Base-by-base conservation (phyloP, 768 basidiomycete species). In the Lactarius deliciosus region DNA sequence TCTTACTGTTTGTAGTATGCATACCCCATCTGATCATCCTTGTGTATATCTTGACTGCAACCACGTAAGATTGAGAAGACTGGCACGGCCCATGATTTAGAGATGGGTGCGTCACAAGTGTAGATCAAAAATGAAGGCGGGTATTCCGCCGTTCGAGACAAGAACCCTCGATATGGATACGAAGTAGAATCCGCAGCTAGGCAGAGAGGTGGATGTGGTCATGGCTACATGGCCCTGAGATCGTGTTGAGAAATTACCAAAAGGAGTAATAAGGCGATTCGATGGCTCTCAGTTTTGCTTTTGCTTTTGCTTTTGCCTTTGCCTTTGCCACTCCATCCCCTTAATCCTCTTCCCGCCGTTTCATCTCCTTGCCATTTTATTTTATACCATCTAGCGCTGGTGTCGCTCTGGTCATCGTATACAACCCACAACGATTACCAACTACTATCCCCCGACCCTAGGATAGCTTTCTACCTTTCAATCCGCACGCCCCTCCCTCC, bases 351-450 rank as follows among this genome's bases (percentile, higher is more conserved):
- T 18, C 69, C 61, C 71, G 66, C 66, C 68, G 38, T 50, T 61
- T 64, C 70, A 70, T 61, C 70, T 58, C 68, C 57, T 67, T 70
- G 68, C 65, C 66, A 66, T 64, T 68, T 70, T 66, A 69, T 71
- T 57, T 73, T 72, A 64, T 74, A 77, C 75, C 71, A 74, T 63
- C 32, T 64, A 69, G 69, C 70, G 66, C 71, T 64, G 66, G 66
- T 69, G 53, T 72, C 66, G 64, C 72, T 68, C 54, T 41, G 54
- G n/a, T 66, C 60, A 20, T 64, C 57, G 25, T 64, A 45, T 57
- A 50, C 57, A 10, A 25, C 61, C 45, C 65, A 64, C 43, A 55
- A 34, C 69, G 47, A 61, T 54, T 30, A 22, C 58, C 54, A 47
- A 53, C 38, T 40, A 53, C 54, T 55, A 47, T 65, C 59, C 43